phyloP scores from a whole-genome alignment of 78 protist genomes.

The Protostelium mycophagum region DNA sequence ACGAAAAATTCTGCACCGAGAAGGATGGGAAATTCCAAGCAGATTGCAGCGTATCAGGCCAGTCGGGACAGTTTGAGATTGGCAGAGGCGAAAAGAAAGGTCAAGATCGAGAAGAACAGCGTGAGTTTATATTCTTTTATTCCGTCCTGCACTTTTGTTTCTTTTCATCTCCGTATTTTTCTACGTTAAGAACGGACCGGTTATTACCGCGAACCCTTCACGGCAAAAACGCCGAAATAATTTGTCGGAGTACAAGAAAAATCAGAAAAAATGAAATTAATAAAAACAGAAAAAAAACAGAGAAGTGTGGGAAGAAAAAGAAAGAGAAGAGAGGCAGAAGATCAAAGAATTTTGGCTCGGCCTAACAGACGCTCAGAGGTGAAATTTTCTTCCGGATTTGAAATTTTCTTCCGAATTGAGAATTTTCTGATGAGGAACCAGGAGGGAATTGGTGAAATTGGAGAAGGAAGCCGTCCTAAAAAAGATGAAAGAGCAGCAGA shows the following conservation, averaged over 20 bases:
- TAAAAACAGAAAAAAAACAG: background rate
- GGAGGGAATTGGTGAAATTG: slow-evolving; percentile 33
- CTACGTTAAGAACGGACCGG: too few relatives aligned
- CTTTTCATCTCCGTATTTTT: too few relatives aligned
- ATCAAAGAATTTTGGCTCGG: background rate
- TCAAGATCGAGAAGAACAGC: background rate
- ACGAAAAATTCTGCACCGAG: background rate
- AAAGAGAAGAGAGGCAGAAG: background rate
- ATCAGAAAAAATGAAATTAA: too few relatives aligned
- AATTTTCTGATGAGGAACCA: too few relatives aligned
- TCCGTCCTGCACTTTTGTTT: too few relatives aligned
- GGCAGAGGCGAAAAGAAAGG: background rate
- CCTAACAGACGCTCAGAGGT: background rate
- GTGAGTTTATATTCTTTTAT: too few relatives aligned
- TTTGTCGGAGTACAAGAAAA: too few relatives aligned
- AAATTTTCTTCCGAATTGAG: too few relatives aligned
- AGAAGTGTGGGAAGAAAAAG: background rate
- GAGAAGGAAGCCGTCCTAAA: slow-evolving; percentile 54
- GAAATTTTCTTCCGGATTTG: too few relatives aligned
- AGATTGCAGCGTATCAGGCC: background rate
- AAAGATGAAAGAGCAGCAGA: slow-evolving; percentile 63
- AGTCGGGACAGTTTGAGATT: background rate
- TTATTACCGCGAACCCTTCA: too few relatives aligned
- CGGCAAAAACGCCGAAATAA: too few relatives aligned
- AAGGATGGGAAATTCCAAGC: background rate